phyloP scores from a whole-genome alignment of 2,329 filamentous ascomycete species.

The Annulohypoxylon truncatum region DNA sequence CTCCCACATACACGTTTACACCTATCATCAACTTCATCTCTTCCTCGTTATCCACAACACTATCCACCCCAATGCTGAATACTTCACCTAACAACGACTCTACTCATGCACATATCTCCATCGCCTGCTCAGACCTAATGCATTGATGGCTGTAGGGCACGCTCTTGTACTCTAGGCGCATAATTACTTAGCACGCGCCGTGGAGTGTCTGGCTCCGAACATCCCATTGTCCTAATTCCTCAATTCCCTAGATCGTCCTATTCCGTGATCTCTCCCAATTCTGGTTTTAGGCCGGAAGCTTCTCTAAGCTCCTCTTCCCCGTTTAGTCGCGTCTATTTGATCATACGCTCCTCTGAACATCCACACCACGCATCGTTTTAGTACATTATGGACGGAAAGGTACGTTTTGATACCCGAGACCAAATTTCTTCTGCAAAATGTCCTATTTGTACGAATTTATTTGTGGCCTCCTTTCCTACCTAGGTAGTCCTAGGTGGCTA shows the following conservation, averaged over 20 bases:
- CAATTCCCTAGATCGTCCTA: neutral
- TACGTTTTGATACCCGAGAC: conserved; percentile 31
- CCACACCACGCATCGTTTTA: conserved; percentile 3
- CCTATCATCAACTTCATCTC: neutral
- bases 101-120: neutral
- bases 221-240: neutral
- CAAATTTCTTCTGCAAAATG: neutral
- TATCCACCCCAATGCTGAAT: neutral
- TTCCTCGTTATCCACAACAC: neutral
- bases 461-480: neutral
- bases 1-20: neutral
- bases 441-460: neutral
- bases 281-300: conserved; percentile 33
- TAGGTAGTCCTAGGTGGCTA: neutral
- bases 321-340: conserved; percentile 25
- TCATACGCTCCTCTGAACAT: conserved; percentile 8
- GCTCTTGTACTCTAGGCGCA: neutral
- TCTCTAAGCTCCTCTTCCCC: conserved; percentile 22
- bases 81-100: neutral
- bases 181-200: neutral
- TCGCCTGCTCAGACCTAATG: neutral
- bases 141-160: neutral
- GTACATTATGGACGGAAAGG: conserved; percentile 43
- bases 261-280: conserved; percentile 1
- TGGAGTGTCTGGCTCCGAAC: neutral